Evolutionary conservation across 495 filamentous ascomycete species (phyloP), one percentile per base, ranked within the genome.

Genomic region (Acidomyces sp.): DNA sequence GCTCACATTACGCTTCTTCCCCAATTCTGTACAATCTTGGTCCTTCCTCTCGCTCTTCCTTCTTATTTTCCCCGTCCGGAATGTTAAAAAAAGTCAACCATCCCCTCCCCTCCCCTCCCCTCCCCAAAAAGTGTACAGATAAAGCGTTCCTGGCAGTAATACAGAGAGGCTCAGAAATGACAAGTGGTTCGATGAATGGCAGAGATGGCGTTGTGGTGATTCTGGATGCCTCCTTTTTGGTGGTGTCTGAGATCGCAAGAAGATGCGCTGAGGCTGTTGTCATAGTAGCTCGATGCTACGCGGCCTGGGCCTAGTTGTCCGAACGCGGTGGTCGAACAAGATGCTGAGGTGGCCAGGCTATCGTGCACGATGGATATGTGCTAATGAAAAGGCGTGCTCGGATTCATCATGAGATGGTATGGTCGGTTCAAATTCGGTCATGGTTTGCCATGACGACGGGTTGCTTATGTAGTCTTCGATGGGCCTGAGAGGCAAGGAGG

Each of bases 121-220:
- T n/a, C 26, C 26, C 13, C 26, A 7, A 13, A 28, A 28, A 28
- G 26, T 28, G 13, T 7, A 7, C 26, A 13, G 7, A 28, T 13
- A 28, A 28, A 28, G 26, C 26, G 26, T 28, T 7, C 7, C 7
- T 13, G 13, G 26, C 26, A 28, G 26, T 13, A 28, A 13, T 28
- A 28, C 26, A 28, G 26, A 7, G 26, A 13, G 26, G n/a, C n/a
- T n/a, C 26, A 7, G 7, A 13, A 28, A 28, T 28, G 26, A 28
- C 26, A 28, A 28, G 26, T n/a, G n/a, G n/a, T n/a, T n/a, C 26
- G 26, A 28, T 28, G 26, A 28, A 28, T 28, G 26, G 26, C 26
- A 28, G 26, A 28, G 26, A 28, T 28, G 26, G 26, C 26, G 26
- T 7, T 28, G 26, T 28, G 26, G 13, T 28, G 26, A 7, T 13